Base-by-base conservation (phyloP, 306 rosid species). In the Cyamopsis tetragonoloba region DNA sequence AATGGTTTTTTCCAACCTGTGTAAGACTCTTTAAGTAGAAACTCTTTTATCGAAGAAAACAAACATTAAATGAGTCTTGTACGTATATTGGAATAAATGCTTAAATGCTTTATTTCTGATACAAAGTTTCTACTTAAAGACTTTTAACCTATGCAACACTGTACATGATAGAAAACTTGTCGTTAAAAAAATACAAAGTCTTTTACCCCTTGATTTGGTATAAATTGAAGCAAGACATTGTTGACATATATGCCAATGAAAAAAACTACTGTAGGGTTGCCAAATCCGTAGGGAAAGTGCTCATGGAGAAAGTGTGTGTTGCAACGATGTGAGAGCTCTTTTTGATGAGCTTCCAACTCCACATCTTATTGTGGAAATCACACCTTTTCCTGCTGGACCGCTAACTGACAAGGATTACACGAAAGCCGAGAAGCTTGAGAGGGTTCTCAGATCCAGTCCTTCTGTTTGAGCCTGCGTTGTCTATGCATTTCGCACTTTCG, bases 301-400 rank as follows among this genome's bases (percentile, higher is more conserved):
- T 54, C 98, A 92, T 75, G 98, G 98, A 68, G 98, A 92, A 81
- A 92, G 93, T 63, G 98, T 92, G 13, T 92, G 98, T 68, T 89
- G 98, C 83, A 92, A 87, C 87, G 89, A 92, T 27, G 96, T 92
- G 63, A 87, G 98, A 87, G 98, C 96, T 34, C 85, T 92, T 61
- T 89, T 92, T 39, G 98, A 92, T 48, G 98, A 92, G 80, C 93
- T 92, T 39, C 98, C 98, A 50, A 89, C 96, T 41, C 98, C 98
- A 0, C 98, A 89, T 78, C 78, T 92, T 10, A 42, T 56, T 38
- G 91, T 92, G 42, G 96, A 92, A 76, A 89, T 92, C 60, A 87
- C 96, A 7, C 91, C 98, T 48, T 88, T 92, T 74, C 98, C 96
- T 3, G 81, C 80, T 53, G 98, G 96, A 62, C 83, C 86, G 15